Evolutionary conservation across 441 rosid genomes (phyloP), one percentile per base, ranked within the genome.

Genomic region (Kokia cookei): DNA sequence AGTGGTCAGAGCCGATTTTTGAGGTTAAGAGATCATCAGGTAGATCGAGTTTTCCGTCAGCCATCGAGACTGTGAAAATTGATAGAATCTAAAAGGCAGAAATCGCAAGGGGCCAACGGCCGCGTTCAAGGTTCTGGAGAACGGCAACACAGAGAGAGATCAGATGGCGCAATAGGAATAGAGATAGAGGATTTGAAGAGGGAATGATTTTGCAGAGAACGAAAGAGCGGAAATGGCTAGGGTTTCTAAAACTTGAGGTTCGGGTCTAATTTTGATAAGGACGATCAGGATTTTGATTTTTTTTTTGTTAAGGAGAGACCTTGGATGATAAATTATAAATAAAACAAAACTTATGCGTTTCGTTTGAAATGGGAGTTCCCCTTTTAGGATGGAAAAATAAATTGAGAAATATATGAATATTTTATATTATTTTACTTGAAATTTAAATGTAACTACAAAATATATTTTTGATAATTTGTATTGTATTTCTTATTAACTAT

Each of bases 21-120:
- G 84, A 79, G 68, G 85, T 70, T 71, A 87, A 77, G 74, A 87
- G 82, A 82, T 87, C 89, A 68, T 86, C 93, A 4, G 89, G 87
- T 10, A 87, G 88, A 85, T 87, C 88, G 82, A 85, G 73, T 86
- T 84, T 89, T 51, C 86, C 77, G 70, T 80, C 82, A 22, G 91
- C 91, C 93, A 89, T 89, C 74, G 83, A 54, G 65, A 61, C n/a
- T 3, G 17, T 42, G 12, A 22, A 57, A 58, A 26, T 32, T 55
- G 69, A 48, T 22, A 27, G 69, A 71, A 54, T 50, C 26, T 48
- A 32, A 50, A 50, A 43, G 74, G 43, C 5, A 58, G 75, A 14
- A 57, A 77, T 76, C 79, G 73, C 64, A 60, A 65, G 32, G 13
- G 48, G 27, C 53, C 17, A 32, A 24, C 14, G 57, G 59, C 51